Evolutionary conservation across 179 eudicot species (phyloP), one percentile per base, ranked within the genome.

Genomic region (Camellia oleifera): DNA sequence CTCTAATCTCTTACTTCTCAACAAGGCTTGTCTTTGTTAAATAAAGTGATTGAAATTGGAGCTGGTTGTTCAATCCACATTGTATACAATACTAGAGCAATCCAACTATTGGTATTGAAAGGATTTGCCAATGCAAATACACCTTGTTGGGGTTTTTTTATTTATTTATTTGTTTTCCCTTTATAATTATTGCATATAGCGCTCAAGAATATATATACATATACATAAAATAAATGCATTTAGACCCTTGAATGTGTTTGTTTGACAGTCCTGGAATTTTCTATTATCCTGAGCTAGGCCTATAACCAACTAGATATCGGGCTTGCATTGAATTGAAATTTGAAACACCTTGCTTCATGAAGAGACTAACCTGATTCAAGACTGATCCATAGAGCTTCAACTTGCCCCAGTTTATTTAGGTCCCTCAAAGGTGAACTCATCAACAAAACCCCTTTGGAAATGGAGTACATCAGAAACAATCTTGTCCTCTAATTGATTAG

Each of bases 341-440:
- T 20, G 23, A 20, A 20, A 20, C 23, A 20, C 23, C 23, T 20
- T 20, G 23, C 23, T 20, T 20, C 23, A 20, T 20, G 23, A 20
- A 20, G 23, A 20, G 23, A 20, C 23, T 20, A 20, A 20, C 23
- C 23, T 20, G 23, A 20, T 20, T 20, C 23, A 20, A 20, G 23
- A 20, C 23, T 20, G 23, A 20, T 20, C 23, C 23, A 20, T 20
- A 20, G 23, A 20, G 23, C 23, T 76, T 78, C 86, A 81, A 94
- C 84, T 72, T 72, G 88, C 76, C 89, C 93, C 70, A 96, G 87
- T 20, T 20, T 20, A 20, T 72, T 78, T 83, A 67, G 97, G 98
- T 60, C 99, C 97, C 78, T 81, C 77, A 58, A 94, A 94, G 20
- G 78, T 61, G 81, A 88, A 92, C 75, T 90, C 93, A 81, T 96